A percentile compares a stretch with the other conserved stretches of the same genome.
Conservation (phyloP, 306 rosid genomes). For the Betula pendula region DNA sequence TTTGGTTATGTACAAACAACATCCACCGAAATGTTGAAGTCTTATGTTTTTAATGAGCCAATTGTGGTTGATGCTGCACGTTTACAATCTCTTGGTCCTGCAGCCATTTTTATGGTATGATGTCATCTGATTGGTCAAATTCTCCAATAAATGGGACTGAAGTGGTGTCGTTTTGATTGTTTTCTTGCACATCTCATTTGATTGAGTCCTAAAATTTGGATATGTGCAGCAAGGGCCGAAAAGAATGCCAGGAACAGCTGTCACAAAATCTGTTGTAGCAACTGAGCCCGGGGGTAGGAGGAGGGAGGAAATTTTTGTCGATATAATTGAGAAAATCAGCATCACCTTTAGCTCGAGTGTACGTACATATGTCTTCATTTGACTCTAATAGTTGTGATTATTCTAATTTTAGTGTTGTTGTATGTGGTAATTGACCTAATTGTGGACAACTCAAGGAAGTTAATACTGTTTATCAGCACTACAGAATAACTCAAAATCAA, state of each 20-base stretch:
- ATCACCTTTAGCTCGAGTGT: constrained; percentile 88
- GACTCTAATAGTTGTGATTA: constrained; percentile 18
- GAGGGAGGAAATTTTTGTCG: constrained; percentile 93
- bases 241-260: constrained; percentile 90
- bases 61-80: constrained; percentile 59
- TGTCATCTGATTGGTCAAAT: constrained; percentile 16
- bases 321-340: constrained; percentile 92
- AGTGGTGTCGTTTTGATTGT: constrained; percentile 11
- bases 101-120: constrained; percentile 61
- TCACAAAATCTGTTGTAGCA: constrained; percentile 85
- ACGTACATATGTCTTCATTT: constrained; percentile 37
- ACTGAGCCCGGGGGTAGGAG: constrained; percentile 76
- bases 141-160: constrained; percentile 10
- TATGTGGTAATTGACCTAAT: not conserved
- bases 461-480: not conserved
- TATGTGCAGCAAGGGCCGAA: constrained; percentile 71
- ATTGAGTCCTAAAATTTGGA: constrained; percentile 31
- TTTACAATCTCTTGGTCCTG: constrained; percentile 69
- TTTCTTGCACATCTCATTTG: constrained; percentile 7
- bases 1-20: constrained; percentile 87
- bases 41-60: constrained; percentile 77
- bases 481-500: constrained; percentile 9
- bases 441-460: not conserved
- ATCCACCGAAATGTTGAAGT: constrained; percentile 82
- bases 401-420: constrained; percentile 16